phyloP scores from a whole-genome alignment of 768 basidiomycete species.

The Trametes villosa region DNA sequence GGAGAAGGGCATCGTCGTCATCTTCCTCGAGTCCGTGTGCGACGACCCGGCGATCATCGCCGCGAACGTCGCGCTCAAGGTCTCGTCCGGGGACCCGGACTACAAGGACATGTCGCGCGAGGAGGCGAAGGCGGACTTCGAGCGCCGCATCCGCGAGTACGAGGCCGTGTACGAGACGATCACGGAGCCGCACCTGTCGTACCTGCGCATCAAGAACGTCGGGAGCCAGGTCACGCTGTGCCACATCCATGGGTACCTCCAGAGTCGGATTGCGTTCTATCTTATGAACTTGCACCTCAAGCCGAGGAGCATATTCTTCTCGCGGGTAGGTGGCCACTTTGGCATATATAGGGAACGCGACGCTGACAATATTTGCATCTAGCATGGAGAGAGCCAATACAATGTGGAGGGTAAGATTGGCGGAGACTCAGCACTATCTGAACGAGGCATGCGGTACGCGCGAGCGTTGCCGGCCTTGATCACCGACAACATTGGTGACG shows the following conservation, averaged over 20 bases:
- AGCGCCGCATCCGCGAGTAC: slow-evolving; percentile 89
- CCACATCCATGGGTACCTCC: slow-evolving; percentile 91
- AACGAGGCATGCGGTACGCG: slow-evolving; percentile 85
- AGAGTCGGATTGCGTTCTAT: slow-evolving; percentile 97
- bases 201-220: slow-evolving; percentile 91
- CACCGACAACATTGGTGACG: slow-evolving; percentile 88
- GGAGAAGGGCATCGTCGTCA: slow-evolving; percentile 85
- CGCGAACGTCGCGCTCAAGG: slow-evolving; percentile 95
- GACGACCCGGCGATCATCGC: slow-evolving; percentile 94
- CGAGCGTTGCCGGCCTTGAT: slow-evolving; percentile 85
- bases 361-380: no score
- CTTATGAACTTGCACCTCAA: slow-evolving; percentile 98
- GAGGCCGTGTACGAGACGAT: slow-evolving; percentile 96
- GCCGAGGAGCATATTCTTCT: slow-evolving; percentile 95
- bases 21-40: slow-evolving; percentile 96
- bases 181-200: slow-evolving; percentile 87
- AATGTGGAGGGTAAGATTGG: slow-evolving; percentile 98
- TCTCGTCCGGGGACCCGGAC: slow-evolving; percentile 95
- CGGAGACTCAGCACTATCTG: slow-evolving; percentile 90
- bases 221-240: slow-evolving; percentile 87
- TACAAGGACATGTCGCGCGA: slow-evolving; percentile 89
- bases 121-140: slow-evolving; percentile 87
- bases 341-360: no score
- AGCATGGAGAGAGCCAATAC: slow-evolving; percentile 98
- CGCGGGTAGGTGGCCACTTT: slow-evolving; percentile 71